Conservation (phyloP, 2,329 filamentous ascomycete genomes). For the Aspergillus sp. region DNA sequence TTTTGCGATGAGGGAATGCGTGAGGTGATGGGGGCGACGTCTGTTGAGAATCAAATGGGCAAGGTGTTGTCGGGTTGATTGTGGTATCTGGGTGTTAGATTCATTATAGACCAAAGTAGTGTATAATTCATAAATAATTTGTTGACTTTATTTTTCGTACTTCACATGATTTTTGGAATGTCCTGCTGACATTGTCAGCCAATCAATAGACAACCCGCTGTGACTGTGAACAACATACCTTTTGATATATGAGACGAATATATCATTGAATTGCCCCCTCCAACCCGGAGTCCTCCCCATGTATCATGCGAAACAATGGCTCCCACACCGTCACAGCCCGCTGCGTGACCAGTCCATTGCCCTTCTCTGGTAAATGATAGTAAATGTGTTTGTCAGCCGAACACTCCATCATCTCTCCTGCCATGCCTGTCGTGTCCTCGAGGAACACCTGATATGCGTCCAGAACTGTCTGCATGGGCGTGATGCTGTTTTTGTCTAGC, state of each 20-base stretch:
- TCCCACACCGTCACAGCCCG: conserved; percentile 47
- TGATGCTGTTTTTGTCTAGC: conserved; percentile 22
- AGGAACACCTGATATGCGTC: conserved; percentile 44
- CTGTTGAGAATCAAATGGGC: conserved; percentile 23
- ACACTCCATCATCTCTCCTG: conserved; percentile 44
- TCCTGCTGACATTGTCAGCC: too few relatives aligned
- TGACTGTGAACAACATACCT: too few relatives aligned
- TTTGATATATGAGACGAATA: not conserved
- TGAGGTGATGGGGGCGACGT: conserved; percentile 23
- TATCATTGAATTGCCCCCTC: conserved; percentile 32
- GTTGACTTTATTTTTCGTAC: too few relatives aligned
- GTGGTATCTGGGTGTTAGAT: not conserved
- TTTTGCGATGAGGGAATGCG: conserved; percentile 23
- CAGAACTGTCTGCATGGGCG: conserved; percentile 42
- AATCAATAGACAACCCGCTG: too few relatives aligned
- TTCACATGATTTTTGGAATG: too few relatives aligned
- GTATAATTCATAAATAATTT: too few relatives aligned
- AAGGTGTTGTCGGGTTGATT: conserved; percentile 11
- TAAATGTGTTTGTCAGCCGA: conserved; percentile 39
- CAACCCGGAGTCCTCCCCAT: conserved; percentile 40
- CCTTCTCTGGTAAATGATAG: conserved; percentile 30
- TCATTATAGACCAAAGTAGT: too few relatives aligned
- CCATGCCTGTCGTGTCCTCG: conserved; percentile 37
- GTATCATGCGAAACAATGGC: conserved; percentile 42
- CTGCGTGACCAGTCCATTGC: conserved; percentile 40